Conservation (phyloP, 2,329 filamentous ascomycete species). For the Aureobasidium subglaciale region DNA sequence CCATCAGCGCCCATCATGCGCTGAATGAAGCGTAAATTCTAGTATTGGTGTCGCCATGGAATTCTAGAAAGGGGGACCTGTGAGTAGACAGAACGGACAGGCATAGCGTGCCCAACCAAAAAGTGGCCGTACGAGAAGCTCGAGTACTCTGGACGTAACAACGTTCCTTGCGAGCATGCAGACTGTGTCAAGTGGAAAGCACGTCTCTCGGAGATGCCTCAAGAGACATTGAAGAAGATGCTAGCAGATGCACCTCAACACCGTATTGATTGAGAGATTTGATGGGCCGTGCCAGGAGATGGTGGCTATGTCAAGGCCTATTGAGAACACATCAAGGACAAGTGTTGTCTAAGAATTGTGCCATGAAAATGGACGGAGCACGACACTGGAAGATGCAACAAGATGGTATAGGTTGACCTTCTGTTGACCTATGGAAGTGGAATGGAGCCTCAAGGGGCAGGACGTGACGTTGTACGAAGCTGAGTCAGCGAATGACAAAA, state of each 20-base stretch:
- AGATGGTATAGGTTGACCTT: neutral
- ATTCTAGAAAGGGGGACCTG: neutral
- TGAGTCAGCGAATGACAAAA: neutral
- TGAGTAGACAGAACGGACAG: neutral
- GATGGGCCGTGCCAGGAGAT: no score
- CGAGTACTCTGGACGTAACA: neutral
- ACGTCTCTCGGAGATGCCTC: neutral
- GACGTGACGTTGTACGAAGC: constrained; percentile 6
- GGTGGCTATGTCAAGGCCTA: no score
- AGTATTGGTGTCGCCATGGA: constrained; percentile 4
- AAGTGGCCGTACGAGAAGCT: constrained; percentile 2
- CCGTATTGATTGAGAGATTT: neutral
- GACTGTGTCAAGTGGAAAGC: constrained; percentile 3
- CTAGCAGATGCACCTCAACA: neutral
- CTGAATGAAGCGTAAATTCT: neutral
- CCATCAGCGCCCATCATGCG: no score
- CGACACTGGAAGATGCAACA: no score
- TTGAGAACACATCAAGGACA: no score
- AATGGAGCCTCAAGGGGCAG: constrained; percentile 1
- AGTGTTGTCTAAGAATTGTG: no score
- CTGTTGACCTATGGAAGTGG: neutral
- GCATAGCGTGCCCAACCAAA: neutral
- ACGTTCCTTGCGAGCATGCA: constrained; percentile 3
- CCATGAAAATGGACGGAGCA: no score
- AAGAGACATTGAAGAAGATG: neutral